These are phyloP conservation scores for Aureobasidium sp. DNA, from an alignment of 2,329 filamentous ascomycete species.

Conservation along the genomic window DNA sequence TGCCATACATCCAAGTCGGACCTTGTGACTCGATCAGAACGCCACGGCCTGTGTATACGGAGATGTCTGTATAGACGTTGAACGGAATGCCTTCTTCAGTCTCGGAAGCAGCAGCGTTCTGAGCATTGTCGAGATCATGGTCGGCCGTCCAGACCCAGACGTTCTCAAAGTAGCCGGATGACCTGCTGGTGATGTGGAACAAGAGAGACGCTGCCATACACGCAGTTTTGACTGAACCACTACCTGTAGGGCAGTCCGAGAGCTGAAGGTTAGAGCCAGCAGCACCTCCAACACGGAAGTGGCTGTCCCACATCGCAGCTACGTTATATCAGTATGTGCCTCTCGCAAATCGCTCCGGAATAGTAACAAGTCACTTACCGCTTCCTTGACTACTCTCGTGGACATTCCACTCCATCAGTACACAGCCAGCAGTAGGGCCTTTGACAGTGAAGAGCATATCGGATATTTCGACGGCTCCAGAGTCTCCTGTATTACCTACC, in stretches of 20 bases:
- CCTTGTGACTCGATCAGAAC: conserved; percentile 30
- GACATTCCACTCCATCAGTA: conserved; percentile 47
- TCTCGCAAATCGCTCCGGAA: too few species aligned
- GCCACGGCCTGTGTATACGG: conserved; percentile 43
- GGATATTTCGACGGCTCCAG: conserved; percentile 44
- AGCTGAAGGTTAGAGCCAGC: conserved; percentile 25
- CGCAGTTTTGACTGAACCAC: conserved; percentile 28
- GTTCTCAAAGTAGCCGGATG: conserved; percentile 49
- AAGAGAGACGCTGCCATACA: conserved; percentile 34
- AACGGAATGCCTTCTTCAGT: background rate
- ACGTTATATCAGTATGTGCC: background rate
- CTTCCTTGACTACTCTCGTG: conserved; percentile 40
- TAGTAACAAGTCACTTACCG: background rate
- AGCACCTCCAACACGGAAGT: conserved; percentile 33
- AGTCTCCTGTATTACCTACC: conserved; percentile 45
- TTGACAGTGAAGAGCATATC: conserved; percentile 48
- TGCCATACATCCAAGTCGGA: conserved; percentile 45
- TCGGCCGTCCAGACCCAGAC: conserved; percentile 50
- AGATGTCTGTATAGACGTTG: conserved; percentile 32
- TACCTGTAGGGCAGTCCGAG: conserved; percentile 32
- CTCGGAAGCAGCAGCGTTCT: too few species aligned
- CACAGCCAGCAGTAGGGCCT: conserved; percentile 39
- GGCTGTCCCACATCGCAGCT: conserved; percentile 31
- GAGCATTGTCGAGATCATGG: conserved; percentile 47
- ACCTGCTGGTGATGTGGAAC: conserved; percentile 43